These are phyloP conservation scores for Nemania sp. DNA, from an alignment of 2,329 filamentous ascomycete species.

Conservation along the genomic window DNA sequence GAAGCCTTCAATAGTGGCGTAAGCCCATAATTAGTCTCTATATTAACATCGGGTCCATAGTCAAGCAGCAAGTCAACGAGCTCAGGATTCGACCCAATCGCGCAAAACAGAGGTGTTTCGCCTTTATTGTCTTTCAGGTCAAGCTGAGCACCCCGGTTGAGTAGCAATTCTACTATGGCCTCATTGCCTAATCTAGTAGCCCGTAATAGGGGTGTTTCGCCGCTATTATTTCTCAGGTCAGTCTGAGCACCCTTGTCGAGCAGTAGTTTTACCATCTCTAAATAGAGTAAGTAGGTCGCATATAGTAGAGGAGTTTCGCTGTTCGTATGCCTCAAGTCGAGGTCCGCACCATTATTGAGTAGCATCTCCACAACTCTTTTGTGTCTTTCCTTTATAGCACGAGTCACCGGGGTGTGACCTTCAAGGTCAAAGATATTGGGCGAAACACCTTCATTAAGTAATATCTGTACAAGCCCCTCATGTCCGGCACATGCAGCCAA, in stretches of 20 bases:
- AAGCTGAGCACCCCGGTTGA: background rate
- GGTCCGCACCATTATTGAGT: background rate
- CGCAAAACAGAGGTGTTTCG: too few relatives aligned
- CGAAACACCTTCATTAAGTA: constrained; percentile 33
- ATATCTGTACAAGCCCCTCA: background rate
- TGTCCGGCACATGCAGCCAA: background rate
- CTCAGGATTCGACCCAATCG: too few relatives aligned
- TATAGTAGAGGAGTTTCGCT: background rate
- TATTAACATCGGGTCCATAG: background rate
- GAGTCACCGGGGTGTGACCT: background rate
- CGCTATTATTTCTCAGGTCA: background rate
- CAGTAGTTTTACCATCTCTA: background rate
- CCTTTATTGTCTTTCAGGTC: too few relatives aligned
- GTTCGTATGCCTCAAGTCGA: background rate
- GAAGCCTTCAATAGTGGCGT: background rate
- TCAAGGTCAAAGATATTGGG: background rate
- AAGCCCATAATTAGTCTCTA: too few relatives aligned
- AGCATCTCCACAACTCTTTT: background rate
- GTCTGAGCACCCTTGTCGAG: constrained; percentile 15
- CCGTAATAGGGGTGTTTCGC: background rate
- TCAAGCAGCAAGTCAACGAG: background rate
- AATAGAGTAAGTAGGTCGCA: too few relatives aligned
- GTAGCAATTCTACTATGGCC: background rate
- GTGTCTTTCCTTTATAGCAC: background rate
- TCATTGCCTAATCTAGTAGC: too few relatives aligned